Evolutionary conservation across 345 rosid species (phyloP).

Genomic region (Brassica cretica): DNA sequence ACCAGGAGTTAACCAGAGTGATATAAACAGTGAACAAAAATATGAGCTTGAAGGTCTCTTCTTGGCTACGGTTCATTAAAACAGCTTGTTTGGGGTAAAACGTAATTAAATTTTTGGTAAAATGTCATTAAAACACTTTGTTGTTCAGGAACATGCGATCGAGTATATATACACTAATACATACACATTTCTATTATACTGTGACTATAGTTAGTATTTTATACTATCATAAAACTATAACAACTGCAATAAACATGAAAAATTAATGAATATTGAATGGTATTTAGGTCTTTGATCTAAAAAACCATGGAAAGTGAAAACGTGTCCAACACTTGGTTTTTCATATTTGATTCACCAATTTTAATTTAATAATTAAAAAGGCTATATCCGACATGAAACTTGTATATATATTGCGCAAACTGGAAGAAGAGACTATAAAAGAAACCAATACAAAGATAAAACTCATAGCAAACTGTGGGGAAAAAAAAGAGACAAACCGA

Average conservation of each 20-base stretch:
- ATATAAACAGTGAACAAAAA: not conserved
- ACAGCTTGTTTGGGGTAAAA: no score
- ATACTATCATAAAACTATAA: not conserved
- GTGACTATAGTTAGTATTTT: not conserved
- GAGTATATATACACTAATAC: no score
- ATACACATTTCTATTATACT: not conserved
- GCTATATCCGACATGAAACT: not conserved
- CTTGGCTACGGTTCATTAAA: not conserved
- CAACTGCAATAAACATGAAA: constrained; percentile 5
- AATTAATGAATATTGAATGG: not conserved
- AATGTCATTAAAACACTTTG: no score
- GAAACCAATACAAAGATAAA: constrained; percentile 18
- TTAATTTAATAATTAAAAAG: not conserved
- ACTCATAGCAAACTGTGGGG: not conserved
- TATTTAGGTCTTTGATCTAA: not conserved
- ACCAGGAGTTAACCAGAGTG: not conserved
- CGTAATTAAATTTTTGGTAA: no score
- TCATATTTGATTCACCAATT: not conserved
- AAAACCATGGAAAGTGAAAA: not conserved
- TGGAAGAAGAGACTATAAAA: constrained; percentile 14
- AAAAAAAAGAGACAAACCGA: constrained; percentile 11
- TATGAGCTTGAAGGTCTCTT: not conserved
- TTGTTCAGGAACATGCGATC: no score
- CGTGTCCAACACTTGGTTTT: not conserved
- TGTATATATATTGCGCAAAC: constrained; percentile 12